Evolutionary conservation across 2,329 filamentous ascomycete species (phyloP).

Genomic region (Penicillium concentricum): DNA sequence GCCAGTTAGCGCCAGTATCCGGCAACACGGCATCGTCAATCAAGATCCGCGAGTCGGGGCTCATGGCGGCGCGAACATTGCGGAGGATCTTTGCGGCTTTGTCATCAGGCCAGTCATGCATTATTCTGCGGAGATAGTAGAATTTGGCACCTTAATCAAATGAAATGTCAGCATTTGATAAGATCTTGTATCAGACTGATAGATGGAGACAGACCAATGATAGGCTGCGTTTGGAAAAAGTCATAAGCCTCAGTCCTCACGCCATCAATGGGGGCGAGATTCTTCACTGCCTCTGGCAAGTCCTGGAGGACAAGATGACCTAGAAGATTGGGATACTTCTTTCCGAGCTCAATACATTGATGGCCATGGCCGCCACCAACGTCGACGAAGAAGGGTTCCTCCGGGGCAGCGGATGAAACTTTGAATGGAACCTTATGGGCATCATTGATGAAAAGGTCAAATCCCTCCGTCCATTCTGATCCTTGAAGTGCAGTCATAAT

Average conservation of each 20-base stretch:
- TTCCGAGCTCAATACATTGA: slow-evolving; percentile 35
- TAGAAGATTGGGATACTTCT: slow-evolving; percentile 32
- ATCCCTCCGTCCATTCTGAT: slow-evolving; percentile 23
- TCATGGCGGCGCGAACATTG: slow-evolving; percentile 26
- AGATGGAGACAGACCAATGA: slow-evolving; percentile 20
- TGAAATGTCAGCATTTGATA: not conserved
- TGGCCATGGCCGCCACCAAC: slow-evolving; percentile 45
- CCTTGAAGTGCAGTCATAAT: slow-evolving; percentile 25
- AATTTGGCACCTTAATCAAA: slow-evolving; percentile 24
- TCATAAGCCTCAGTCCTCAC: slow-evolving; percentile 25
- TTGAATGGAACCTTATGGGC: slow-evolving; percentile 9
- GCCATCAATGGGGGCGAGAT: slow-evolving; percentile 26
- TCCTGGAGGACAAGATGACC: slow-evolving; percentile 46
- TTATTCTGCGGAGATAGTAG: slow-evolving; percentile 30
- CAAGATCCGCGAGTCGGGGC: slow-evolving; percentile 36
- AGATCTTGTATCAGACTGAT: not conserved
- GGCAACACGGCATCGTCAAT: slow-evolving; percentile 49
- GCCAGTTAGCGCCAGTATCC: slow-evolving; percentile 23
- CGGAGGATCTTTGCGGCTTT: slow-evolving; percentile 32
- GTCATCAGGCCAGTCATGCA: slow-evolving; percentile 31
- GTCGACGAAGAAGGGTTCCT: slow-evolving; percentile 40
- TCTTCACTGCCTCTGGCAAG: slow-evolving; percentile 31
- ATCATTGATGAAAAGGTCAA: slow-evolving; percentile 20
- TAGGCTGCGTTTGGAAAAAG: slow-evolving; percentile 21
- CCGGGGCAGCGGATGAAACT: not conserved